Evolutionary conservation across 345 rosid species (phyloP).

Genomic region (Heritiera littoralis): DNA sequence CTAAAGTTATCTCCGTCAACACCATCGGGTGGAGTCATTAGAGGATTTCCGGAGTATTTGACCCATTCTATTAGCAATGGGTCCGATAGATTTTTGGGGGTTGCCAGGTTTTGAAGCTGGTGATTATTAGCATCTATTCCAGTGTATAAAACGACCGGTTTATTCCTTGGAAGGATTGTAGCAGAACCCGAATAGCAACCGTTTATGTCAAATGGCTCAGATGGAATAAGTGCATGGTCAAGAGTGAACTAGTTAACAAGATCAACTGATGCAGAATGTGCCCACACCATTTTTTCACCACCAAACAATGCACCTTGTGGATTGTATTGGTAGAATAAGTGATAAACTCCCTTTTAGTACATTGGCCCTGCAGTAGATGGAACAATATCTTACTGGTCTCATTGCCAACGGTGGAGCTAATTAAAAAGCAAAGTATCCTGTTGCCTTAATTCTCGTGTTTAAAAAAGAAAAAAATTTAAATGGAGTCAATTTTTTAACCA

Average conservation of each 20-base stretch:
- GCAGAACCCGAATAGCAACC: slow-evolving; percentile 77
- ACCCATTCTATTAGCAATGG: slow-evolving; percentile 65
- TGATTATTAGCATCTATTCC: slow-evolving; percentile 43
- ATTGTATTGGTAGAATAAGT: slow-evolving; percentile 67
- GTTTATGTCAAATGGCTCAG: slow-evolving; percentile 53
- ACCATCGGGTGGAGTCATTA: slow-evolving; percentile 50
- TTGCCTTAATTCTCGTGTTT: no score
- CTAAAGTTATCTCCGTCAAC: slow-evolving; percentile 45
- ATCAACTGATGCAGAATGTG: slow-evolving; percentile 68
- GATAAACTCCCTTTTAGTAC: slow-evolving; percentile 69
- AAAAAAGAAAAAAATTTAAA: no score
- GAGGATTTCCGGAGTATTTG: slow-evolving; percentile 52
- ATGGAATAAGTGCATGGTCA: slow-evolving; percentile 51
- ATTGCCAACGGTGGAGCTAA: no score
- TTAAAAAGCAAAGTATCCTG: no score
- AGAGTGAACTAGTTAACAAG: slow-evolving; percentile 69
- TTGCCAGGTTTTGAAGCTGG: slow-evolving; percentile 67
- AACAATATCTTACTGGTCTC: slow-evolving; percentile 1
- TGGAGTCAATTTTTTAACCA: no score
- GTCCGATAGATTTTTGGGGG: slow-evolving; percentile 53
- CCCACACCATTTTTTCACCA: slow-evolving; percentile 47
- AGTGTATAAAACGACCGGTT: slow-evolving; percentile 61
- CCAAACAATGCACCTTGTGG: slow-evolving; percentile 58
- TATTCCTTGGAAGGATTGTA: slow-evolving; percentile 57
- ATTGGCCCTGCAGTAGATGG: slow-evolving; percentile 54